A percentile compares a stretch with the other conserved stretches of the same genome.
phyloP scores from a whole-genome alignment of 1,139 yeast genomes.

The Candida neerlandica region DNA sequence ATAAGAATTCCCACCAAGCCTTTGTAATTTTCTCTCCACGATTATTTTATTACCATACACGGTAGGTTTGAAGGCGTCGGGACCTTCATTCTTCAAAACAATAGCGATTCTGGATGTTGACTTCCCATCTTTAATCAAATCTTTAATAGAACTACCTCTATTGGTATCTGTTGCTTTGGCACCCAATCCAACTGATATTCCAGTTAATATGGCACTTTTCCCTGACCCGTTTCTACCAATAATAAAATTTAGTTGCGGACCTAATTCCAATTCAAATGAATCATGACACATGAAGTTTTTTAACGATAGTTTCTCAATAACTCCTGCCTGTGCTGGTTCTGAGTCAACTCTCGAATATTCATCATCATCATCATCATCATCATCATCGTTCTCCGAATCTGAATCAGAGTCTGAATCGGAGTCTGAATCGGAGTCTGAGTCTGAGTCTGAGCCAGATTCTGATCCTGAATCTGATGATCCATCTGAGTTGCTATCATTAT shows the following conservation, averaged over 20 bases:
- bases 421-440: slow-evolving; percentile 2
- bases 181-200: slow-evolving; percentile 89
- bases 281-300: slow-evolving; percentile 85
- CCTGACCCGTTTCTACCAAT: slow-evolving; percentile 97
- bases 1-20: slow-evolving; percentile 54
- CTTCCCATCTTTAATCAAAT: slow-evolving; percentile 78
- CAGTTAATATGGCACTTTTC: slow-evolving; percentile 89
- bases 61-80: slow-evolving; percentile 63
- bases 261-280: slow-evolving; percentile 72
- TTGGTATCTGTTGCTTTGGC: slow-evolving; percentile 91
- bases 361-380: slow-evolving; percentile 3
- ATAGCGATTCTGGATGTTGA: slow-evolving; percentile 63
- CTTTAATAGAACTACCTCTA: slow-evolving; percentile 73
- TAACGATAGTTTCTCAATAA: slow-evolving; percentile 57
- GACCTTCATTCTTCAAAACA: slow-evolving; percentile 63
- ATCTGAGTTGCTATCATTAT: background rate
- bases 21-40: slow-evolving; percentile 68
- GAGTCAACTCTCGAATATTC: background rate
- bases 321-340: slow-evolving; percentile 52
- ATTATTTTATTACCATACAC: slow-evolving; percentile 68
- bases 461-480: background rate
- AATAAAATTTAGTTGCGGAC: slow-evolving; percentile 86
- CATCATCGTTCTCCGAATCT: slow-evolving; percentile 8
- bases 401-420: background rate
- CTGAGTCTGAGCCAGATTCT: background rate